Evolutionary conservation across 495 filamentous ascomycete species (phyloP), one percentile per base, ranked within the genome.

Genomic region (Aspergillus nidulans): DNA sequence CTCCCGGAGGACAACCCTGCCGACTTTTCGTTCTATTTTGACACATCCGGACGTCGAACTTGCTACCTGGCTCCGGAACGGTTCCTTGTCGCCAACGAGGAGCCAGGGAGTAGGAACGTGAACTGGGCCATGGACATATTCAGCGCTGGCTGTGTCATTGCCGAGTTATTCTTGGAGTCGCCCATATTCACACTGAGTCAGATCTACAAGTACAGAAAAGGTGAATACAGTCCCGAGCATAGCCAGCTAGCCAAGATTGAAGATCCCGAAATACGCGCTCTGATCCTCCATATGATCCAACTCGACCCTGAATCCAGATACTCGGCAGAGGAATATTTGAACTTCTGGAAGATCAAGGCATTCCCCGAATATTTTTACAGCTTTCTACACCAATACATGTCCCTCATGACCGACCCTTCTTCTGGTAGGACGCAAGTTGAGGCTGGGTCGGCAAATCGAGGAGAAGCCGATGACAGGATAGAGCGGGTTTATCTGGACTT

Each of bases 61-160:
- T 97, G 95, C 72, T 97, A 99, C 65, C 74, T 97, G 20, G 95
- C 95, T 0, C 95, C 95, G 9, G 95, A 99, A 68, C 79, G 95
- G 23, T 99, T 99, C 59, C 66, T 95, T 15, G 78, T 80, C 5
- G 77, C 85, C 1, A 86, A 84, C 2, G 81, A 89, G 61, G 79
- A 84, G 45, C 76, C 79, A 7, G 84, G 87, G 18, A 81, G 80
- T 20, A 79, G 80, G 54, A 63, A 75, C 28, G 75, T 91, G 40
- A 90, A 87, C 36, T 96, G 94, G 91, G 91, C 91, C 34, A 99
- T 99, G 95, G 95, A 99, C 66, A 88, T 99, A 24, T 99, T 99
- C 73, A 97, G 94, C 71, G 88, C 85, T 32, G 94, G 94, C 9
- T 99, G 95, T 64, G 95, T 97, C 19, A 96, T 99, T 62, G 95